phyloP scores from a whole-genome alignment of 1,284 basidiomycete species.

The Ganoderma sinense region DNA sequence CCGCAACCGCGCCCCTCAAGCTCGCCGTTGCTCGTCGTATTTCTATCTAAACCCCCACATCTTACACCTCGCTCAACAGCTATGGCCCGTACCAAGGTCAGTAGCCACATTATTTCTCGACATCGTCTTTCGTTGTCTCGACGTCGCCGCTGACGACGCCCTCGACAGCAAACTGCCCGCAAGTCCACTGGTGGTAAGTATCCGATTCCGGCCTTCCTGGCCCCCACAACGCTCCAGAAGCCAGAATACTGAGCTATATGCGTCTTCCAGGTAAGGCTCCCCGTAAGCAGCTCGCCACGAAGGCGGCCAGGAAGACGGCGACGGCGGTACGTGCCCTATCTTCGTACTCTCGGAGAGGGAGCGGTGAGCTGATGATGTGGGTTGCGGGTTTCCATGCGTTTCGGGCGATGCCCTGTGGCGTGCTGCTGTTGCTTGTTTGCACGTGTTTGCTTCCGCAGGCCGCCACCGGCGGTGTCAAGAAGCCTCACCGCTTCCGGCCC shows the following conservation, averaged over 20 bases:
- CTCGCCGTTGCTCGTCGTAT: conserved; percentile 30
- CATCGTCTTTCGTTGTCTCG: conserved; percentile 32
- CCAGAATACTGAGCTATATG: conserved; percentile 24
- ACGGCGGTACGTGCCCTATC: conserved; percentile 60
- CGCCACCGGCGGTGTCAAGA: conserved; percentile 96
- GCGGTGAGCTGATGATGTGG: conserved; percentile 32
- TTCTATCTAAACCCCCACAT: conserved; percentile 35
- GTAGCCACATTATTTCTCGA: conserved; percentile 32
- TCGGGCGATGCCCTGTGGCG: conserved; percentile 23
- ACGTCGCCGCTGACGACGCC: conserved; percentile 41
- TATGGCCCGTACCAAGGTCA: conserved; percentile 82
- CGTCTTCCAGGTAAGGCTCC: conserved; percentile 74
- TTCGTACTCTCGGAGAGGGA: conserved; percentile 15
- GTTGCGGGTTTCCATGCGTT: conserved; percentile 32
- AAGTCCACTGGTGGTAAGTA: conserved; percentile 83
- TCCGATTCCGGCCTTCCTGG: background rate
- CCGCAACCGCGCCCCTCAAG: conserved; percentile 40
- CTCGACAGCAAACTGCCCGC: conserved; percentile 78
- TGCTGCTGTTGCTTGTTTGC: conserved; percentile 32
- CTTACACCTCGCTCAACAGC: conserved; percentile 36
- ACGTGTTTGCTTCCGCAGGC: conserved; percentile 52
- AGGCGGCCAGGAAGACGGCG: conserved; percentile 86
- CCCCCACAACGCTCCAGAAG: conserved; percentile 29
- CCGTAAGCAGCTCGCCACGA: conserved; percentile 92
- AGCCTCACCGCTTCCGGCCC: conserved; percentile 96